Conservation (phyloP, 2,329 filamentous ascomycete genomes). For the Venturia asperata region DNA sequence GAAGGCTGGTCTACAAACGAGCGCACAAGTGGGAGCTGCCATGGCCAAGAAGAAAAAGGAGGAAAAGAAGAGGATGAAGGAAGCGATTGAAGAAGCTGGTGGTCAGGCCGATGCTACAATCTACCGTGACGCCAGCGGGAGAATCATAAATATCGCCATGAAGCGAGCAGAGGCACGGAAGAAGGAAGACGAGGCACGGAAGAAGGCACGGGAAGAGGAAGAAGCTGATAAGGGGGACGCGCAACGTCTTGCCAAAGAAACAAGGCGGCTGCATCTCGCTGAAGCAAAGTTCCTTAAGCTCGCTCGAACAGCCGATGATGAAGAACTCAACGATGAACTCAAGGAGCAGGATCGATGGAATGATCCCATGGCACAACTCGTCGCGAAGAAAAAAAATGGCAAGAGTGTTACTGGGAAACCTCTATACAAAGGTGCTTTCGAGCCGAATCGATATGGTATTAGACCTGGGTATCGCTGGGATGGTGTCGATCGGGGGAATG, state of each 20-base stretch:
- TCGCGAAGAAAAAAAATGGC: slow-evolving; percentile 48
- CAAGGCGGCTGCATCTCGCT: slow-evolving; percentile 59
- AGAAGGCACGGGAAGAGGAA: slow-evolving; percentile 57
- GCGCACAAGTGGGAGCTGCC: slow-evolving; percentile 57
- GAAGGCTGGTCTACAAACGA: slow-evolving; percentile 78
- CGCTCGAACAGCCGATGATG: slow-evolving; percentile 75
- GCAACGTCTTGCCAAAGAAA: slow-evolving; percentile 62
- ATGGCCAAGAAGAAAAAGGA: slow-evolving; percentile 54
- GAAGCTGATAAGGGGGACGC: slow-evolving; percentile 78
- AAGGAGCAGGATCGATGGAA: slow-evolving; percentile 78
- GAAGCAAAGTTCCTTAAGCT: slow-evolving; percentile 79
- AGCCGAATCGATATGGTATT: slow-evolving; percentile 92
- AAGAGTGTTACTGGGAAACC: slow-evolving; percentile 50
- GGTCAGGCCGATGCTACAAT: slow-evolving; percentile 67
- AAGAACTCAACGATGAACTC: slow-evolving; percentile 75
- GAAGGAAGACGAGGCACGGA: slow-evolving; percentile 64
- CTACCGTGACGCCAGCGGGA: slow-evolving; percentile 88
- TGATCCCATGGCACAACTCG: slow-evolving; percentile 80
- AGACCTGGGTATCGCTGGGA: slow-evolving; percentile 92
- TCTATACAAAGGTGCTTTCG: slow-evolving; percentile 68
- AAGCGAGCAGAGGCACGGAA: slow-evolving; percentile 79
- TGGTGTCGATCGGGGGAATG: slow-evolving; percentile 87
- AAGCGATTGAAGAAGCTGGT: slow-evolving; percentile 36
- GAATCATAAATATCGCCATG: slow-evolving; percentile 90
- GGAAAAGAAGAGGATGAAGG: slow-evolving; percentile 49